Conservation (phyloP, 805 yeast species). For the Candida golubevii region DNA sequence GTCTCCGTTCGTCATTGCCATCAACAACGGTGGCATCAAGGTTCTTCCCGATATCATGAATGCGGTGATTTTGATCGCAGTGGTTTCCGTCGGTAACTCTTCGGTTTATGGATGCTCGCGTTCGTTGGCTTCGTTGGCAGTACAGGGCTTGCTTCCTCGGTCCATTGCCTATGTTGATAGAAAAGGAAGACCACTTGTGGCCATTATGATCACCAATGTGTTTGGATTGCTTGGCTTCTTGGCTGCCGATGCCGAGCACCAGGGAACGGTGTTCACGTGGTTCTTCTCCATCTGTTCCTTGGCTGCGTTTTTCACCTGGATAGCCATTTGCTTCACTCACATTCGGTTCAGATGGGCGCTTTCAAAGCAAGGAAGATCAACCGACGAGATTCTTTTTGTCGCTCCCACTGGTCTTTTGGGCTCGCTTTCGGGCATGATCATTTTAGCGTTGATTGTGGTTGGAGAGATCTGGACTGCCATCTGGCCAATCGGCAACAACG, state of each 20-base stretch:
- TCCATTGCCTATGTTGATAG: conserved; percentile 58
- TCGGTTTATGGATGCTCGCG: conserved; percentile 43
- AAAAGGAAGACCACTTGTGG: conserved; percentile 62
- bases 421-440: conserved; percentile 28
- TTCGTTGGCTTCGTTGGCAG: conserved; percentile 58
- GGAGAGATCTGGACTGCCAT: conserved; percentile 39
- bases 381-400: conserved; percentile 32
- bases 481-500: conserved; percentile 30
- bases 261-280: conserved; percentile 37
- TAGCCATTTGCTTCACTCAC: conserved; percentile 37
- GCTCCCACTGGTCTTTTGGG: conserved; percentile 37
- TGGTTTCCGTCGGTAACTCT: conserved; percentile 28
- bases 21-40: conserved; percentile 24
- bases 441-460: conserved; percentile 30
- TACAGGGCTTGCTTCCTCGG: conserved; percentile 59
- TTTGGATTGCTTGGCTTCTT: conserved; percentile 41
- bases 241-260: conserved; percentile 25
- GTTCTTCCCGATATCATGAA: conserved; percentile 26
- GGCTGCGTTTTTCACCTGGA: conserved; percentile 41
- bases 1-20: conserved; percentile 30
- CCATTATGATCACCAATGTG: conserved; percentile 45
- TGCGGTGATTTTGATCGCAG: conserved; percentile 25
- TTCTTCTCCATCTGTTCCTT: conserved; percentile 38
- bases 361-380: conserved; percentile 27
- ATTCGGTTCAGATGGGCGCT: conserved; percentile 40